Base-by-base conservation (phyloP, 805 yeast species). In the Saccharomycopsis schoenii region DNA sequence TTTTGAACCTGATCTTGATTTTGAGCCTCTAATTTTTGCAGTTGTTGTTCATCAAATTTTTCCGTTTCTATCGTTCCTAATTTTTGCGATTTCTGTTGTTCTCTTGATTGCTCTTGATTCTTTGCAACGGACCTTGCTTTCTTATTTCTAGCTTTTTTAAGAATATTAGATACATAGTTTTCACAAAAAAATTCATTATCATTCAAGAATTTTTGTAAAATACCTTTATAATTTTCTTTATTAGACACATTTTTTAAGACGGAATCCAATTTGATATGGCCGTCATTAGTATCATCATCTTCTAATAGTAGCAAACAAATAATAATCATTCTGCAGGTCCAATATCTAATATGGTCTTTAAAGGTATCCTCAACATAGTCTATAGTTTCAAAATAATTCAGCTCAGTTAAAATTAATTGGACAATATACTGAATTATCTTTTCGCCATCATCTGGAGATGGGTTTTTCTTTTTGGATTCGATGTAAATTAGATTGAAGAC, bases 281-380 rank as follows among this genome's bases (percentile, higher is more conserved):
- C n/a, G 17, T 47, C 52, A 24, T 47, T 14, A 5, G 2, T 10
- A 21, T 47, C 6, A 24, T 47, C 52, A 24, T 47, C 52, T 47
- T 47, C 34, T 25, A 47, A 47, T 47, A 47, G n/a, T 10, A 47
- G 3, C 21, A 47, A 12, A 47, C 52, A 47, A 47, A 47, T 47
- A 21, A 47, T 47, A 8, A 47, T 47, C 52, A 47, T 47, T 47
- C 52, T 47, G n/a, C 52, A 47, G 21, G 52, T 47, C 52, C 52
- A 47, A 21, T 47, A 47, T 17, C 8, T 47, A 21, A 47, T 47
- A 21, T 47, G 52, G 12, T 47, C 52, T 24, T 47, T 47, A 15
- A 47, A 47, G 15, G 52, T 2, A 47, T 47, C 52, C 34, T 47
- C 52, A 4, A 47, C 52, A 15, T 47, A 47, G 11, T 47, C 52